These are phyloP conservation scores for Sungouiozyma intestinalis DNA, from an alignment of 805 yeast species.

Conservation along the genomic window DNA sequence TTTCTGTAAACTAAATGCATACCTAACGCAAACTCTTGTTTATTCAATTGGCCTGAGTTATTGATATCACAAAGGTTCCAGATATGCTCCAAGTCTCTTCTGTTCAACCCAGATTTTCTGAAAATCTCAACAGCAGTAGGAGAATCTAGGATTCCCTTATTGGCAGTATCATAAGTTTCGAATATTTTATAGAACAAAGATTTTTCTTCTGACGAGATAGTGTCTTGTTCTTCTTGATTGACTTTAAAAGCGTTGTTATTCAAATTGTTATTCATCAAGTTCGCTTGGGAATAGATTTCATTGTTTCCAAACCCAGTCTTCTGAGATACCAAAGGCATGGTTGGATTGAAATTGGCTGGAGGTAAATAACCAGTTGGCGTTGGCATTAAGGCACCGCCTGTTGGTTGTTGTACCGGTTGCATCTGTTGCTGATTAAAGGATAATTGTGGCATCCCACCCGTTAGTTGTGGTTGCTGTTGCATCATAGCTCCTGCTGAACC, in stretches of 20 bases:
- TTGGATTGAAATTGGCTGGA: slow-evolving; percentile 30
- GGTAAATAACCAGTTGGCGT: slow-evolving; percentile 64
- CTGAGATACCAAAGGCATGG: slow-evolving; percentile 31
- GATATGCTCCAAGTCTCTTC: slow-evolving; percentile 77
- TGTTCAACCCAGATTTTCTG: slow-evolving; percentile 79
- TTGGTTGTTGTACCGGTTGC: slow-evolving; percentile 34
- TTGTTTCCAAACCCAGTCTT: slow-evolving; percentile 39
- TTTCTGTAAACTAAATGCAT: slow-evolving; percentile 93
- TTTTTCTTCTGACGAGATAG: slow-evolving; percentile 81
- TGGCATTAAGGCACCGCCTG: slow-evolving; percentile 27
- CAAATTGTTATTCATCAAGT: slow-evolving; percentile 27
- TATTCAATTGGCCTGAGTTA: slow-evolving; percentile 72
- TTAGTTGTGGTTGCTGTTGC: slow-evolving; percentile 32
- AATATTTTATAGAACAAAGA: slow-evolving; percentile 78
- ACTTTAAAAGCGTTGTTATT: slow-evolving; percentile 23
- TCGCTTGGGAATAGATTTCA: slow-evolving; percentile 29
- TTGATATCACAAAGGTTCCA: slow-evolving; percentile 85
- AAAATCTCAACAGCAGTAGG: slow-evolving; percentile 75
- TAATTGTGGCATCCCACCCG: slow-evolving; percentile 32
- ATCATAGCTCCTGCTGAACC: slow-evolving; percentile 24
- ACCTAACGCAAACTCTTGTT: slow-evolving; percentile 90
- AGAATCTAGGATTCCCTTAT: slow-evolving; percentile 66
- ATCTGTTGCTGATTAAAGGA: slow-evolving; percentile 25
- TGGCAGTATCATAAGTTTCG: slow-evolving; percentile 69
- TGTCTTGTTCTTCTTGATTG: slow-evolving; percentile 34